phyloP scores from a whole-genome alignment of 352 stramenopile species.

The Phytophthora palmivora region DNA sequence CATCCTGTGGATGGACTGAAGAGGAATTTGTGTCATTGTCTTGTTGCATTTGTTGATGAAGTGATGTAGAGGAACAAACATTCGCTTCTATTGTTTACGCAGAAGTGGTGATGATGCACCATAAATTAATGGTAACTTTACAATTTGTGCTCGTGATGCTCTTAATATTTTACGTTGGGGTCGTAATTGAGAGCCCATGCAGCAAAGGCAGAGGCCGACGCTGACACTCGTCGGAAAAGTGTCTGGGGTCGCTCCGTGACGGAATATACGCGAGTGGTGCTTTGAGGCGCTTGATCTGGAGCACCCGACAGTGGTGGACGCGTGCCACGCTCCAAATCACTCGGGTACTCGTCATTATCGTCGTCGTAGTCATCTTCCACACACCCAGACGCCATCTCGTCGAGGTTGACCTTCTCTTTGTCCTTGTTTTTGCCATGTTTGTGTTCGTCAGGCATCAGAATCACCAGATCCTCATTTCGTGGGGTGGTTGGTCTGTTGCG shows the following conservation, averaged over 20 bases:
- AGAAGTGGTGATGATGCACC: too few relatives aligned
- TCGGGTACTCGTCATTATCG: conserved; percentile 32
- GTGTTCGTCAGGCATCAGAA: conserved; percentile 31
- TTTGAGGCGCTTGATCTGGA: conserved; percentile 19
- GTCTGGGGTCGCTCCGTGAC: conserved; percentile 38
- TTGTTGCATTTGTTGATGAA: too few relatives aligned
- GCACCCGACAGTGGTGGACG: conserved; percentile 14
- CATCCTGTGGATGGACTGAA: conserved; percentile 29
- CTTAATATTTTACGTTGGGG: conserved; percentile 36
- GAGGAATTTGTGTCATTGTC: conserved; percentile 3
- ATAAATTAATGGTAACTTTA: too few relatives aligned
- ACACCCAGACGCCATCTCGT: conserved; percentile 23
- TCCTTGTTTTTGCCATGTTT: conserved; percentile 5
- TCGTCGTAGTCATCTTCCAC: conserved; percentile 37
- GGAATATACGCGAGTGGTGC: conserved; percentile 31
- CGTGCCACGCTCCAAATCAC: conserved; percentile 19
- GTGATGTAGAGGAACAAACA: too few relatives aligned
- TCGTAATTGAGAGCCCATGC: conserved; percentile 47
- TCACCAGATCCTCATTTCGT: conserved; percentile 46
- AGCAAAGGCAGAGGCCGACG: conserved; percentile 38
- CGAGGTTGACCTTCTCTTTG: conserved; percentile 27
- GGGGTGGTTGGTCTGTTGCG: conserved; percentile 29
- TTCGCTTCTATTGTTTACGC: neutral
- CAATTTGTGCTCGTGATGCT: too few relatives aligned
- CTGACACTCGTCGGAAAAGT: conserved; percentile 36